Percentiles rank a stretch among this genome's conserved stretches.
Evolutionary conservation across 805 yeast species (phyloP).

Genomic region (Saccharomycopsis lassenensis): DNA sequence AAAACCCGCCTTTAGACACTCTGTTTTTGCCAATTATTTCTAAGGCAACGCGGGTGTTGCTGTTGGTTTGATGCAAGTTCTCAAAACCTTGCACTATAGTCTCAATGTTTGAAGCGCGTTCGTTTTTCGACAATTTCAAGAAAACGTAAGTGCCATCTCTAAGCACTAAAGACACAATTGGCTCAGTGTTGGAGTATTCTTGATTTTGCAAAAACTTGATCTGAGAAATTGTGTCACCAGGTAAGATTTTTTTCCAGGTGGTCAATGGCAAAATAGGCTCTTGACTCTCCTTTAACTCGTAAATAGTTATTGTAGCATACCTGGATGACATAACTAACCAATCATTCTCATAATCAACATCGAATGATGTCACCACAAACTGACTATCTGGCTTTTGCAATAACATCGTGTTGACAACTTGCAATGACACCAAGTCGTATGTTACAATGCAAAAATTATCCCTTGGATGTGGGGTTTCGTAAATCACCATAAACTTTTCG

Average conservation of each 20-base stretch:
- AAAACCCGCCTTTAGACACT: slow-evolving; percentile 53
- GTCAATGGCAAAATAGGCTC: slow-evolving; percentile 16
- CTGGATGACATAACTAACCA: slow-evolving; percentile 60
- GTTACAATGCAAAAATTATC: slow-evolving; percentile 36
- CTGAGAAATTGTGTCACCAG: slow-evolving; percentile 63
- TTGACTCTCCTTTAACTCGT: slow-evolving; percentile 28
- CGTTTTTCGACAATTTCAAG: slow-evolving; percentile 21
- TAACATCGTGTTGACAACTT: background rate
- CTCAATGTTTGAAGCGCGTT: slow-evolving; percentile 2
- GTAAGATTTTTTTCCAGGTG: slow-evolving; percentile 37
- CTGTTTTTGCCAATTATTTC: slow-evolving; percentile 44
- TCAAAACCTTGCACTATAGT: slow-evolving; percentile 10
- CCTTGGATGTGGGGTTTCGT: slow-evolving; percentile 61
- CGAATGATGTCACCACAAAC: slow-evolving; percentile 48
- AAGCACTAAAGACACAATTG: slow-evolving; percentile 32
- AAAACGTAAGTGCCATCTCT: slow-evolving; percentile 49
- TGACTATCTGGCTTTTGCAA: slow-evolving; percentile 24
- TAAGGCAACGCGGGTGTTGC: slow-evolving; percentile 6
- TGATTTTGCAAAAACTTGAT: slow-evolving; percentile 31
- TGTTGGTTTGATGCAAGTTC: slow-evolving; percentile 5
- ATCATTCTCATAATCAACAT: slow-evolving; percentile 27
- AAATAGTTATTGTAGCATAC: slow-evolving; percentile 53
- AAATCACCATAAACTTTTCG: too few relatives aligned
- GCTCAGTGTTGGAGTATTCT: slow-evolving; percentile 16
- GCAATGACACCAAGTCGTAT: slow-evolving; percentile 20